Conservation (phyloP, 108 stramenopile species). For the Cyclostephanos tholiformis region DNA sequence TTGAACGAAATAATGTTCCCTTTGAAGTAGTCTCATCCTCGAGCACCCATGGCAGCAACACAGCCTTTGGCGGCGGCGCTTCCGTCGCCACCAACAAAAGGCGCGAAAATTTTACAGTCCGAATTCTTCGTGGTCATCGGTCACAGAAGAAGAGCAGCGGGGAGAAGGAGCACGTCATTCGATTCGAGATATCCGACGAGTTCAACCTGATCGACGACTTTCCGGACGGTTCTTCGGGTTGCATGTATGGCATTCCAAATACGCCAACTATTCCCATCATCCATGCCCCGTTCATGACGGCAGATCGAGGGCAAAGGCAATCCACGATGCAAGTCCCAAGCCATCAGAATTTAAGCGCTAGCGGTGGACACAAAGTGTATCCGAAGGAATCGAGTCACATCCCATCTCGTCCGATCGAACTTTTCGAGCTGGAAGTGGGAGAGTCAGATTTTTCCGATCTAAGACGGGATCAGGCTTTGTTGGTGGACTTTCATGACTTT, state of each 20-base stretch:
- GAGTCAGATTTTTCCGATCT: conserved; percentile 53
- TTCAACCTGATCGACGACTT: conserved; percentile 26
- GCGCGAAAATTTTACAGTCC: conserved; percentile 31
- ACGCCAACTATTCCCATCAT: conserved; percentile 27
- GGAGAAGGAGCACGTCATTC: conserved; percentile 45
- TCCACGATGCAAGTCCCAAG: conserved; percentile 7
- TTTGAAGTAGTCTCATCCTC: conserved; percentile 32
- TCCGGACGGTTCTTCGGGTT: background rate
- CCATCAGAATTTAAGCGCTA: conserved; percentile 3
- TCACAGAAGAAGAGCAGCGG: conserved; percentile 25
- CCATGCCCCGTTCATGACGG: conserved; percentile 44
- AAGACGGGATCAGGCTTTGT: conserved; percentile 50
- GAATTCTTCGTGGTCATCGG: conserved; percentile 47
- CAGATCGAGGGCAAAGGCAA: conserved; percentile 27
- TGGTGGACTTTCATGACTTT: conserved; percentile 56
- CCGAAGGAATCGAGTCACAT: conserved; percentile 13
- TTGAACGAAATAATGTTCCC: conserved; percentile 38
- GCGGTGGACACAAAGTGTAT: conserved; percentile 1
- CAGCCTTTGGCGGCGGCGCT: background rate
- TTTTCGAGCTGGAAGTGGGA: conserved; percentile 56
- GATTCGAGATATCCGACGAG: conserved; percentile 60
- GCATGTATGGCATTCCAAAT: conserved; percentile 6
- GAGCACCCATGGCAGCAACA: background rate
- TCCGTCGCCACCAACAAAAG: conserved; percentile 15
- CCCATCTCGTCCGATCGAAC: conserved; percentile 26